These are phyloP conservation scores for Berkeleyomyces basicola DNA, from an alignment of 2,329 filamentous ascomycete species.

Conservation along the genomic window DNA sequence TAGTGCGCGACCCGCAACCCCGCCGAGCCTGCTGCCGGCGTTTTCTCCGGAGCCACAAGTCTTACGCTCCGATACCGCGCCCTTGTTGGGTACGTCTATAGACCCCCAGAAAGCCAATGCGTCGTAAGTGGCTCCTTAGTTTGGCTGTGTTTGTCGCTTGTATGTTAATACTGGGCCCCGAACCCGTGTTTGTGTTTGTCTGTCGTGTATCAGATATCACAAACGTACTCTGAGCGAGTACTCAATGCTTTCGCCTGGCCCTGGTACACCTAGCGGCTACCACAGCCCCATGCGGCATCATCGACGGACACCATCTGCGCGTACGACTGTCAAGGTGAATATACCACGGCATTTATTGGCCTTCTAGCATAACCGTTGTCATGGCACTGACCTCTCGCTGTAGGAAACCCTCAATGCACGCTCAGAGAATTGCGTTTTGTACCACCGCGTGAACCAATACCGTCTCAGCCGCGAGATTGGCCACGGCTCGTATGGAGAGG, in stretches of 20 bases:
- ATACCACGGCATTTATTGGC: neutral
- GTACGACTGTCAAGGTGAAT: slow-evolving; percentile 39
- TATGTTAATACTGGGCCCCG: neutral
- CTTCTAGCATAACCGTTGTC: neutral
- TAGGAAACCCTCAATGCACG: slow-evolving; percentile 85
- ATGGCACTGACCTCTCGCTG: neutral
- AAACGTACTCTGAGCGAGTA: slow-evolving; percentile 12
- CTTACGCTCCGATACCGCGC: slow-evolving; percentile 6
- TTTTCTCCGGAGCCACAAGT: slow-evolving; percentile 4
- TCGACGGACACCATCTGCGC: slow-evolving; percentile 38
- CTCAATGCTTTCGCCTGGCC: slow-evolving; percentile 11
- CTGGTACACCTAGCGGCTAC: slow-evolving; percentile 3
- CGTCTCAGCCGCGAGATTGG: slow-evolving; percentile 89
- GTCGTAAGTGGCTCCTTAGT: slow-evolving; percentile 3
- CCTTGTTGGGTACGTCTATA: neutral
- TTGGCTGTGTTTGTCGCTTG: neutral
- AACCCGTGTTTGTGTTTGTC: neutral
- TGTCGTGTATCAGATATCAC: slow-evolving; percentile 4
- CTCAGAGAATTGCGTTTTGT: slow-evolving; percentile 73
- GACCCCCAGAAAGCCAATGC: neutral
- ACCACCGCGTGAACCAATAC: slow-evolving; percentile 91
- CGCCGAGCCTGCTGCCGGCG: slow-evolving; percentile 4
- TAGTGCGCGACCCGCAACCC: neutral
- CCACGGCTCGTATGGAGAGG: slow-evolving; percentile 86
- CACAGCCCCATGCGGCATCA: slow-evolving; percentile 40